A percentile compares a stretch with the other conserved stretches of the same genome.
phyloP scores from a whole-genome alignment of 2,329 filamentous ascomycete genomes.

The Paecilomyces sp. region DNA sequence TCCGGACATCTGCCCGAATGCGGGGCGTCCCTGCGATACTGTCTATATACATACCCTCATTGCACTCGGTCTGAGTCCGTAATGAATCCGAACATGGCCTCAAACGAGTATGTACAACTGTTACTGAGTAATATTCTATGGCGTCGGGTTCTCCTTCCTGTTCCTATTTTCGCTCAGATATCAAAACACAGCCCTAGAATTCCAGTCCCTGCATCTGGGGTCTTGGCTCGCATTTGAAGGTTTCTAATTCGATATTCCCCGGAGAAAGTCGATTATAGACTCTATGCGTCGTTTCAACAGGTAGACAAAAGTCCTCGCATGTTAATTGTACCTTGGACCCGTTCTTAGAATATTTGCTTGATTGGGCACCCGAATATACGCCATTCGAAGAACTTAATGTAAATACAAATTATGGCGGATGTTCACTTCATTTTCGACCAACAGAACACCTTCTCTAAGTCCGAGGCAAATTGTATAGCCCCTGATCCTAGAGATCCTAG shows the following conservation, averaged over 20 bases:
- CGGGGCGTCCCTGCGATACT: neutral
- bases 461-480: no score
- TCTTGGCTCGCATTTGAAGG: constrained; percentile 48
- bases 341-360: constrained; percentile 43
- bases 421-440: no score
- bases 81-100: neutral
- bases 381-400: constrained; percentile 13
- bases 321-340: constrained; percentile 56
- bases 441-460: no score
- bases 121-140: neutral
- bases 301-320: constrained; percentile 52
- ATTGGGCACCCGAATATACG: constrained; percentile 41
- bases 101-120: neutral
- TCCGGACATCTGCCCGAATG: neutral
- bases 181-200: constrained; percentile 52
- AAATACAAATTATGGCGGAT: no score
- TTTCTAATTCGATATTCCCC: constrained; percentile 10
- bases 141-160: constrained; percentile 26
- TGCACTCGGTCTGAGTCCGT: neutral
- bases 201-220: constrained; percentile 44
- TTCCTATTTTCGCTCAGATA: constrained; percentile 49
- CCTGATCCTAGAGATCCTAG: no score
- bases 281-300: constrained; percentile 47
- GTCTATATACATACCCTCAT: no score
- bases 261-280: constrained; percentile 17